These are phyloP conservation scores for Ascocoryne sarcoides DNA, from an alignment of 2,329 filamentous ascomycete genomes.

Conservation along the genomic window DNA sequence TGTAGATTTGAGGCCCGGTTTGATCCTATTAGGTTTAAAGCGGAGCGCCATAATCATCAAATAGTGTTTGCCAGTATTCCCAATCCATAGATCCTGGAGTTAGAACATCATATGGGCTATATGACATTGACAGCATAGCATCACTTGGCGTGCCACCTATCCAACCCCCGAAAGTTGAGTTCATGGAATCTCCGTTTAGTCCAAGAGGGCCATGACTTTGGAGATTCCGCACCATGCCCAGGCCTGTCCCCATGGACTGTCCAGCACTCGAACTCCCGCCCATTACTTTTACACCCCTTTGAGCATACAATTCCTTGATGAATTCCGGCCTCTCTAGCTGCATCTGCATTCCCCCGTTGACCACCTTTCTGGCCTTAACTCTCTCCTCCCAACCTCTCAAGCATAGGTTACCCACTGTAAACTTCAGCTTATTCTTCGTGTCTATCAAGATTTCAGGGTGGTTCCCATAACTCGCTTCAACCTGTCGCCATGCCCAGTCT, in stretches of 20 bases:
- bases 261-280: no score
- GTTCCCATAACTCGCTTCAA: slow-evolving; percentile 17
- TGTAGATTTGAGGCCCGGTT: no score
- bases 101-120: slow-evolving; percentile 13
- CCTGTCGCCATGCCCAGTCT: slow-evolving; percentile 19
- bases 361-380: no score
- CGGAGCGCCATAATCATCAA: no score
- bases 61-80: slow-evolving; percentile 26
- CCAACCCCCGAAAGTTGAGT: slow-evolving; percentile 2
- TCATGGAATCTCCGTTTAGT: slow-evolving; percentile 3
- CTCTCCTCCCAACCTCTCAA: slow-evolving; percentile 16
- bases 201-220: not conserved
- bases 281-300: slow-evolving; percentile 15
- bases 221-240: not conserved
- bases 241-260: no score
- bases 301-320: slow-evolving; percentile 17
- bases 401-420: slow-evolving; percentile 11
- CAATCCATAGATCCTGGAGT: slow-evolving; percentile 23
- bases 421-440: slow-evolving; percentile 8
- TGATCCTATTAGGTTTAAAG: no score
- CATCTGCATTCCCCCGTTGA: no score
- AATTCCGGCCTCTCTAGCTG: slow-evolving; percentile 12
- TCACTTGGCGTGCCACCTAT: slow-evolving; percentile 1
- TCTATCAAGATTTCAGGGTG: slow-evolving; percentile 11
- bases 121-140: no score